A percentile compares a stretch with the other conserved stretches of the same genome.
phyloP scores from a whole-genome alignment of 495 filamentous ascomycete genomes.

The Jackrogersella minutella region DNA sequence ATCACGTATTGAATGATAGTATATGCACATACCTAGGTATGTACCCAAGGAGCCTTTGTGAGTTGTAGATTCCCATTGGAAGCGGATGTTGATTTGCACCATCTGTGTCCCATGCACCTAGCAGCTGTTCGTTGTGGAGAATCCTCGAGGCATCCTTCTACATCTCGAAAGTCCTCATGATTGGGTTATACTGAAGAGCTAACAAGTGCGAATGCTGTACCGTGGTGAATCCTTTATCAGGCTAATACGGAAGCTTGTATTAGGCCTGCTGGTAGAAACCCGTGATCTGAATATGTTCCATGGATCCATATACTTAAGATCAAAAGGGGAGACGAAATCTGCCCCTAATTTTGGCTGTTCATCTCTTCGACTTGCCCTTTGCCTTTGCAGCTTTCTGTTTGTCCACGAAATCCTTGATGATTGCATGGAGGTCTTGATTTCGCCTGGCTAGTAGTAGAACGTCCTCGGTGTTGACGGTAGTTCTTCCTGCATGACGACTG shows the following conservation, averaged over 20 bases:
- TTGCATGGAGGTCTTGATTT: constrained; percentile 81
- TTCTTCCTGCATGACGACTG: constrained; percentile 85
- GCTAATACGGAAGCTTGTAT: background rate
- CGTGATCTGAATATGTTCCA: background rate
- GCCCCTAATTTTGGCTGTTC: constrained; percentile 12
- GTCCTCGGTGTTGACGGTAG: constrained; percentile 81
- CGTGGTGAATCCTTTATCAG: no score
- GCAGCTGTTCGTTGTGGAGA: no score
- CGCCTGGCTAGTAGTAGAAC: constrained; percentile 85
- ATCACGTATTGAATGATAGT: no score
- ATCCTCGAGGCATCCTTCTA: no score
- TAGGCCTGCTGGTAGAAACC: background rate
- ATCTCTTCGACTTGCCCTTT: constrained; percentile 47
- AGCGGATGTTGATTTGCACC: no score
- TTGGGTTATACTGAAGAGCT: no score
- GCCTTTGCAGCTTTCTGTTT: constrained; percentile 58
- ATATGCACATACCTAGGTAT: no score
- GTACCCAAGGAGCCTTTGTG: no score
- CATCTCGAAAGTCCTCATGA: no score
- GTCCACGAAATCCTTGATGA: constrained; percentile 73
- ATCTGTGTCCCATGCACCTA: no score
- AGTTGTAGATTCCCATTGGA: no score
- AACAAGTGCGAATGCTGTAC: no score
- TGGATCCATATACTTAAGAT: background rate
- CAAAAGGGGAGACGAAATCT: background rate